phyloP scores from a whole-genome alignment of 306 rosid genomes.

The Urtica urens region DNA sequence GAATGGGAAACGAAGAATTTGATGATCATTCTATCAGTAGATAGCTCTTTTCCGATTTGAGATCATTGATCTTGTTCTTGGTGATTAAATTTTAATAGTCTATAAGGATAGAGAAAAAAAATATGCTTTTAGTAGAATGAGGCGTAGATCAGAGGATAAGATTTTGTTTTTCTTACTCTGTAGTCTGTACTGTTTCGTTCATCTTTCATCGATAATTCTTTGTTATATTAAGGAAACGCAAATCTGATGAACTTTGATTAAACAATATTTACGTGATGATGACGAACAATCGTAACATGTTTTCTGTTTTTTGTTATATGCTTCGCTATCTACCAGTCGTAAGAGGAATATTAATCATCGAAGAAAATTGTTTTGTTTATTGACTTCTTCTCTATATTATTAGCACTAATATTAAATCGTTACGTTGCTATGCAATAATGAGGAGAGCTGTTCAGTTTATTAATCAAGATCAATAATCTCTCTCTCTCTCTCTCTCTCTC shows the following conservation, averaged over 20 bases:
- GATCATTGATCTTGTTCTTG: constrained; percentile 14
- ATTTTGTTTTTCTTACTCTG: constrained; percentile 14
- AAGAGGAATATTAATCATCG: too few relatives aligned
- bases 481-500: constrained; percentile 20
- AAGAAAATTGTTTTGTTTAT: not conserved
- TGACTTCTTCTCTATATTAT: not conserved
- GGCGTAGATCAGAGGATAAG: constrained; percentile 45
- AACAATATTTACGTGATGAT: too few relatives aligned
- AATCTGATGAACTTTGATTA: too few relatives aligned
- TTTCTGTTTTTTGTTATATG: too few relatives aligned
- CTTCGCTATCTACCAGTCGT: too few relatives aligned
- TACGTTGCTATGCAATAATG: constrained; percentile 9
- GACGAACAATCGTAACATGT: too few relatives aligned
- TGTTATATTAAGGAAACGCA: too few relatives aligned
- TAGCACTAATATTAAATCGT: not conserved
- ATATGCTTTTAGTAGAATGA: too few relatives aligned
- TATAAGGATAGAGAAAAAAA: constrained; percentile 46
- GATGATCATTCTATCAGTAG: constrained; percentile 17
- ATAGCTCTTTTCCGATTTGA: constrained; percentile 9
- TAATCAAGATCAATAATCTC: constrained; percentile 19
- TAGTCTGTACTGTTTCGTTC: too few relatives aligned
- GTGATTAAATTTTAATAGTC: constrained; percentile 1
- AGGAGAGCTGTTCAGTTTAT: not conserved
- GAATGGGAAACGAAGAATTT: constrained; percentile 30
- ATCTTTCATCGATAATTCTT: too few relatives aligned